Evolutionary conservation across 2,329 filamentous ascomycete genomes (phyloP), one percentile per base, ranked within the genome.

Genomic region (Exophiala bonariae): DNA sequence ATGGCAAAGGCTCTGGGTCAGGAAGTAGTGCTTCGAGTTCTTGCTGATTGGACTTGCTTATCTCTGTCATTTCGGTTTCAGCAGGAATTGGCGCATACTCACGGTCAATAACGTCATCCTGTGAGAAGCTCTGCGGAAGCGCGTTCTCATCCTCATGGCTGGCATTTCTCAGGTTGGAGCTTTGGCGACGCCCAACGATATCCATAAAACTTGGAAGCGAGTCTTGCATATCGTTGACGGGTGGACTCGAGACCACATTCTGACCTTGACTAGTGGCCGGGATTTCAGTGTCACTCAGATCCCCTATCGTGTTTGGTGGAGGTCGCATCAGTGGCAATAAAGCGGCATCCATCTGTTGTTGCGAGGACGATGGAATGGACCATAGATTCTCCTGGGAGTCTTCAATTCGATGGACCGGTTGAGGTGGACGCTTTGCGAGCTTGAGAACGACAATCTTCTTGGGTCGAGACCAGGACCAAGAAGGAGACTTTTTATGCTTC

Each of bases 351-450:
- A 11, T 11, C 19, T 22, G n/a, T 17, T 45, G 34, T 22, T 40
- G 47, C 16, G 55, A 42, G n/a, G 57, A 57, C n/a, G 48, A 50
- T n/a, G 52, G 55, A 13, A 59, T 36, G 3, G 56, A 57, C 50
- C 53, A 57, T 8, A 57, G 10, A 33, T 50, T 47, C 18, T 30
- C 32, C 41, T 57, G 52, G 11, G 54, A 54, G 22, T 56, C 44
- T 17, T 54, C 56, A 30, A 54, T 39, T 7, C 41, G 37, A 11
- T 41, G 7, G 11, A 26, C 14, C 19, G 18, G 41, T 38, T 28
- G 52, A 26, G 17, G 7, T 23, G 13, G 14, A 13, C 48, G 43
- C 31, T 52, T 52, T 6, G 48, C 47, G 13, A 57, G 46, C 30
- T 55, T 58, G 26, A 55, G 40, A 19, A 48, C 32, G 13, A 55